Base-by-base conservation (phyloP, 345 rosid genomes). In the Excoecaria agallocha region DNA sequence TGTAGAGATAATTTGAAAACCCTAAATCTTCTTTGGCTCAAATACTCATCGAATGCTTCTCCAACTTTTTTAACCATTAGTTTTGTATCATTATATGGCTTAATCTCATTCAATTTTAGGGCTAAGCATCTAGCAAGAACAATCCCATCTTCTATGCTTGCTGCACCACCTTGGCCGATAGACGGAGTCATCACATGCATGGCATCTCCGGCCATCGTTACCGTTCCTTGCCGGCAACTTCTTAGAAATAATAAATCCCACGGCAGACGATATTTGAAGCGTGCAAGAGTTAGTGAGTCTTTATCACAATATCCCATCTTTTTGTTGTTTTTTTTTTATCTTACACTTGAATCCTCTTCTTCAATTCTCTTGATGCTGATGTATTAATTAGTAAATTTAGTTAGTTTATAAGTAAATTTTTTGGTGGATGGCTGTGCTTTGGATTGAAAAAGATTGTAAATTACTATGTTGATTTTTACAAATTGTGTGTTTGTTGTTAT, bases 181-280 rank as follows among this genome's bases (percentile, higher is more conserved):
- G 51, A 69, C 1, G 72, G 72, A 35, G 7, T 15, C 45, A 69
- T 35, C 30, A 52, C 59, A 19, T 69, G 72, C 72, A 69, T 69
- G 19, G 72, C 72, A 11, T 69, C 72, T 12, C 72, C 72, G 15
- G 72, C 72, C 2, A 69, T 46, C 13, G 45, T 54, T 6, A 69
- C 60, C 1, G 59, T 9, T 50, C 72, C 72, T 69, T 13, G 10
- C 45, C 72, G 35, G 45, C 15, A 52, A 4, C 35, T 52, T 4
- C 59, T 24, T 0, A 50, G 72, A 12, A 16, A 12, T 69, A 69
- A 19, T 24, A 69, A 12, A 13, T 69, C 43, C 72, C 72, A 51
- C 0, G 72, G 72, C 16, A 61, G 20, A n/a, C 46, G 72, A 37
- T 69, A 52, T 25, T 39, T 69, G 43, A 69, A 30, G 58, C 37